Percentiles rank a stretch among this genome's conserved stretches.
phyloP scores from a whole-genome alignment of 2,329 filamentous ascomycete species.

The Diplodia scrobiculata region DNA sequence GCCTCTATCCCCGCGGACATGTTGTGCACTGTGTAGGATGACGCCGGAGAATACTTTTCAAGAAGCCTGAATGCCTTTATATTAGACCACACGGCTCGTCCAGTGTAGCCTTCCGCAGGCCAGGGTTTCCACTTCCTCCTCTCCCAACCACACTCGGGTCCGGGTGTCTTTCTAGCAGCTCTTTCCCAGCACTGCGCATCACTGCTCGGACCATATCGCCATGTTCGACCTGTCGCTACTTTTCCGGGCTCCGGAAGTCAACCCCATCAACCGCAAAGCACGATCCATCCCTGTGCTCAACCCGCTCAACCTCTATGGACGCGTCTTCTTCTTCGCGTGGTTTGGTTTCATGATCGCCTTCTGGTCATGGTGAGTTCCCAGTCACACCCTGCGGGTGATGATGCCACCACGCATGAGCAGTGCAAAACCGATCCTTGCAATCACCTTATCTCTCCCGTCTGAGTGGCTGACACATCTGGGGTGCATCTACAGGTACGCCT shows the following conservation, averaged over 20 bases:
- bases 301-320: conserved; percentile 74
- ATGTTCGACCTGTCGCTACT: conserved; percentile 36
- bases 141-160: too few relatives aligned
- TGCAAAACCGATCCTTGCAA: neutral
- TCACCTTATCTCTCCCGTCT: neutral
- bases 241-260: conserved; percentile 66
- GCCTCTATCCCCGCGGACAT: conserved; percentile 13
- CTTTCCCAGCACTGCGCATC: too few relatives aligned
- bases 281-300: conserved; percentile 78
- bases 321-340: conserved; percentile 89
- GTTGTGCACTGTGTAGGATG: conserved; percentile 2
- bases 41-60: conserved; percentile 5
- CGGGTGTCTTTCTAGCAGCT: neutral
- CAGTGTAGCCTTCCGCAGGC: neutral
- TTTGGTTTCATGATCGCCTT: conserved; percentile 85
- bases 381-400: conserved; percentile 1
- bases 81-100: conserved; percentile 9
- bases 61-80: neutral
- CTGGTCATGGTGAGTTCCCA: conserved; percentile 66
- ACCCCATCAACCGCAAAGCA: conserved; percentile 82
- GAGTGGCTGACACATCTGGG: conserved; percentile 18
- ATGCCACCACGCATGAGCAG: conserved; percentile 13
- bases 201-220: neutral
- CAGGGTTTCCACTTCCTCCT: neutral
- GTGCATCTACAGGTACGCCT: conserved; percentile 69